Conservation (phyloP, 768 basidiomycete genomes). For the Filobasidium floriforme region DNA sequence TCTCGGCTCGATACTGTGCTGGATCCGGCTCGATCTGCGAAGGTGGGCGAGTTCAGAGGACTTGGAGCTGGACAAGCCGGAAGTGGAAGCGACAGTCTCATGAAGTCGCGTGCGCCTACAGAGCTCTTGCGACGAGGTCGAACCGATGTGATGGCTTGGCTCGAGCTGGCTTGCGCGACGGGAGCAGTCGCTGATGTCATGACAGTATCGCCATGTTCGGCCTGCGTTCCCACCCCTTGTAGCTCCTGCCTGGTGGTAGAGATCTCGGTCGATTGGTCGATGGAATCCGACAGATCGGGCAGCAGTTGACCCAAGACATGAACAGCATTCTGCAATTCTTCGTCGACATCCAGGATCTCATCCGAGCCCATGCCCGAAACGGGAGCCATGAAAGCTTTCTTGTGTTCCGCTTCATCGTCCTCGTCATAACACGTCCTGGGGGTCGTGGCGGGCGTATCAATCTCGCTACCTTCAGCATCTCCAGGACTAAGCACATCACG, state of each 20-base stretch:
- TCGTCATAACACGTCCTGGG: slow-evolving; percentile 5
- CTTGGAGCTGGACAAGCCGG: not conserved
- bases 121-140: not conserved
- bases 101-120: not conserved
- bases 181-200: too few species aligned
- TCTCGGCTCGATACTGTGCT: not conserved
- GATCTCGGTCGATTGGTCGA: not conserved
- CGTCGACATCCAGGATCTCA: not conserved
- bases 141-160: not conserved
- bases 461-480: slow-evolving; percentile 2
- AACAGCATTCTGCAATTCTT: slow-evolving; percentile 9
- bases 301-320: slow-evolving; percentile 12
- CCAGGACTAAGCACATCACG: not conserved
- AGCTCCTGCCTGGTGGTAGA: not conserved
- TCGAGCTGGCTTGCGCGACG: not conserved
- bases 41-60: not conserved
- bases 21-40: not conserved
- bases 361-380: not conserved
- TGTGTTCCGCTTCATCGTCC: slow-evolving; percentile 3
- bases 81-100: not conserved
- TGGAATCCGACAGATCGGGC: not conserved
- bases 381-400: not conserved
- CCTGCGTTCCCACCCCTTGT: too few species aligned
- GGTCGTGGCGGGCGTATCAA: slow-evolving; percentile 12
- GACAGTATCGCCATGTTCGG: too few species aligned